Evolutionary conservation across 192 early-diverging fungal species (phyloP), one percentile per base, ranked within the genome.

Genomic region (Linnemannia elongata): DNA sequence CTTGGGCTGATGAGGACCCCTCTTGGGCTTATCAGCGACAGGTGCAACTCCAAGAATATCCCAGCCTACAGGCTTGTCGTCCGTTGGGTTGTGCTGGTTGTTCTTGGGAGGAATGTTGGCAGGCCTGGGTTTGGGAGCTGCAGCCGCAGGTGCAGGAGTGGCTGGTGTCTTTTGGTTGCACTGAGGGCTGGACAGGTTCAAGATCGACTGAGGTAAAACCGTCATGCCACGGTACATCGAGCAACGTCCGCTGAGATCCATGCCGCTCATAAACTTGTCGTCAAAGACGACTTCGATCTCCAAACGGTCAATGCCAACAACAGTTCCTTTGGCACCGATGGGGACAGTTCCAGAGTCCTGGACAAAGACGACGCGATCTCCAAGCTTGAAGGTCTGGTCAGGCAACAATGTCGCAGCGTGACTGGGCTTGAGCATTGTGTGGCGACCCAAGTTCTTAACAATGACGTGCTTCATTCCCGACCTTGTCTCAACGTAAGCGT

Each of bases 271-370:
- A 79, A 98, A 96, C 8, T 93, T 79, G 75, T 88, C 81, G 88
- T 99, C 98, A 81, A 99, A 96, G 0, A 99, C 85, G 22, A 99
- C 92, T 80, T 99, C 98, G 7, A 99, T 84, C 68, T 91, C 89
- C 27, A 93, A 87, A 38, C 95, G 95, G 42, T 93, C 91, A 60
- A 98, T 91, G 15, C 93, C 96, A 76, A 98, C 94, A 2, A 99
- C 92, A 47, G 95, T 96, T 35, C 98, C 98, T 75, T 92, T 92
- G 35, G 93, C 91, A 6, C 94, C 98, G 68, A 98, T 84, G 24
- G 96, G 96, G 22, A 97, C 96, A 45, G 90, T 91, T 71, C 93
- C 96, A 49, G 88, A 92, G 82, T 93, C 95, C 73, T 84, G 89
- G 75, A 90, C 93, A 88, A 94, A 96, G 8, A 95, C 88, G 0